Evolutionary conservation across 441 rosid genomes (phyloP), one percentile per base, ranked within the genome.

Genomic region (Populus hybrid): DNA sequence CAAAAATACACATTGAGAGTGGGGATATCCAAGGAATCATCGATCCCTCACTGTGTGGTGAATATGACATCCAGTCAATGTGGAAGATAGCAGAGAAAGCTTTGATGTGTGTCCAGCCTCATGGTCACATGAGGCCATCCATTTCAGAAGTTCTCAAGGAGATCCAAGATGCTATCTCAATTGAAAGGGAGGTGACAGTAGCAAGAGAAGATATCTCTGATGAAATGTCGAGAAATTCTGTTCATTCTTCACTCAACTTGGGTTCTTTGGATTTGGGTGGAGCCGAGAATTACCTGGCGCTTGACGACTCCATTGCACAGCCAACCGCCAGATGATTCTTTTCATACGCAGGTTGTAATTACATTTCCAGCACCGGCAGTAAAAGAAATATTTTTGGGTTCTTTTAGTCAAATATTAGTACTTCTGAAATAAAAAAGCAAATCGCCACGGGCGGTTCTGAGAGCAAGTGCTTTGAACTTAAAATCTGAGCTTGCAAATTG

Each of bases 51-150:
- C 74, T 96, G 28, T 67, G 24, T 0, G 84, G 88, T 11, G 96
- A 89, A 21, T 96, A 91, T n/a, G 98, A 95, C 78, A 88, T 93
- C 69, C 98, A 96, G 53, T 91, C 99, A 0, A 93, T 96, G 94
- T 96, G 99, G 99, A 96, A 96, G 86, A 92, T 96, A 21, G 99
- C 98, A 0, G 99, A 96, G 89, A 94, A 90, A 75, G 99, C 99
- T 2, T 79, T 94, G 80, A 86, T 90, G 86, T 96, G 99, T 6
- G 96, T 96, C 68, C 91, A 84, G 78, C 94, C 99, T 12, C 98
- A 94, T 21, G 98, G 99, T 32, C 83, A 89, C 83, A 84, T 89
- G 97, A 90, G 99, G 80, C 99, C 99, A 1, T 89, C 97, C 0
- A 94, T 96, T 61, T 93, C 99, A 0, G 97, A 94, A 65, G 99